These are phyloP conservation scores for Russula lepida DNA, from an alignment of 768 basidiomycete genomes.

Conservation along the genomic window DNA sequence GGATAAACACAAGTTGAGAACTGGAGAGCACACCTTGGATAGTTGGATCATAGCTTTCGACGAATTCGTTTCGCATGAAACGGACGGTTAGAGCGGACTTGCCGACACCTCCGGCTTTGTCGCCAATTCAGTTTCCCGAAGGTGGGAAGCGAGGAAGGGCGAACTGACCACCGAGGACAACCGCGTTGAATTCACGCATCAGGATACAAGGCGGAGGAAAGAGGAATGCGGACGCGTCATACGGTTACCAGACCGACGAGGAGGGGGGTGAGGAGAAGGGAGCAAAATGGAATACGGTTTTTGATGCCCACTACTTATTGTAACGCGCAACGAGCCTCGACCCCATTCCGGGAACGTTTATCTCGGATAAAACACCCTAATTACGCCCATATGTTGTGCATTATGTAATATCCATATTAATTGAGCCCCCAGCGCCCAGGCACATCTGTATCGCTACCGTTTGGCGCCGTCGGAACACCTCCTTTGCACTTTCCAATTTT, in stretches of 20 bases:
- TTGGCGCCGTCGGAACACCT: neutral
- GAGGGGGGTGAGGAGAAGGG: neutral
- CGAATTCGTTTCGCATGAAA: conserved; percentile 63
- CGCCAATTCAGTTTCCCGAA: neutral
- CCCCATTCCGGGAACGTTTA: neutral
- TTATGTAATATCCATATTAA: neutral
- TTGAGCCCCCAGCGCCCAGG: neutral
- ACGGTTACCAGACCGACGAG: conserved; percentile 14
- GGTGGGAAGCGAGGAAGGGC: neutral
- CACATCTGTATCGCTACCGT: too few relatives aligned
- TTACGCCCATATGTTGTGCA: neutral
- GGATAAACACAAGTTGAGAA: neutral
- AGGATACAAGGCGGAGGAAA: conserved; percentile 14
- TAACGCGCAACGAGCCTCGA: neutral
- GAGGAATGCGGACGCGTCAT: conserved; percentile 15
- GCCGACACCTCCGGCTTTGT: conserved; percentile 75
- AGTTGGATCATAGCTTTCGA: conserved; percentile 75
- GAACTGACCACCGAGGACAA: conserved; percentile 68
- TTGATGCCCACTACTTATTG: conserved; percentile 1
- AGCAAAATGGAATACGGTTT: neutral
- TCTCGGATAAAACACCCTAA: neutral
- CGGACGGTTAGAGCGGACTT: conserved; percentile 82
- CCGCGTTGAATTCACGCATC: conserved; percentile 69
- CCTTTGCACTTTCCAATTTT: neutral
- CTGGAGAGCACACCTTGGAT: conserved; percentile 54